Evolutionary conservation across 2,329 filamentous ascomycete genomes (phyloP), one percentile per base, ranked within the genome.

Genomic region (Fusarium citri): DNA sequence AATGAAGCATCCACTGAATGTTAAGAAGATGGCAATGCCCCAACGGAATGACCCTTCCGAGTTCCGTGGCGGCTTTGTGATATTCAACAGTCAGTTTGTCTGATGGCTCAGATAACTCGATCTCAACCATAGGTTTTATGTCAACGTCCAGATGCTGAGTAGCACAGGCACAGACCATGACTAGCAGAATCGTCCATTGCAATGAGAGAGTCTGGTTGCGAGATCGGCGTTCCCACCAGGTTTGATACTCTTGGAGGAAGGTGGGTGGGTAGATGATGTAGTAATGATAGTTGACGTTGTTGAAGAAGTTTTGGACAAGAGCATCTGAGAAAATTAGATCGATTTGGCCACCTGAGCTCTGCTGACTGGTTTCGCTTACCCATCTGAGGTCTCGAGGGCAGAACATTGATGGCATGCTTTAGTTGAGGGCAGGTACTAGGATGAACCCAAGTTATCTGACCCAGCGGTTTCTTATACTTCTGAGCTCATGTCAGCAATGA

Each of bases 91-190:
- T 66, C 4, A 80, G 68, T 15, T 64, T 70, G 20, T 75, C 72
- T 0, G 72, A 55, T 8, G 72, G 55, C 43, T 76, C 69, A 8
- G 71, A 75, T 12, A 79, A 64, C 34, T 80, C 77, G 10, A 49
- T 55, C 57, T 77, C 71, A 6, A 81, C 69, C 23, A 71, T 78
- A 4, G 66, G 62, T 31, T 75, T 69, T 48, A 80, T 68, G 22
- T 78, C 75, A 12, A 62, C 55, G 25, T 78, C 72, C 4, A 77
- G 55, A 46, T 80, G 75, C 63, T 80, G 79, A 4, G 74, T 68
- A 2, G 78, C 77, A 58, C 79, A 81, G 2, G 79, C 79, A 50
- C 79, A 81, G 8, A 80, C 72, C 72, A 77, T 79, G n/a, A 80
- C 69, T 4, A 81, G 69, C 3, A 80, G 73, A 26, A 78, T 78